Base-by-base conservation (phyloP, 805 yeast species). In the Yarrowia bubula region DNA sequence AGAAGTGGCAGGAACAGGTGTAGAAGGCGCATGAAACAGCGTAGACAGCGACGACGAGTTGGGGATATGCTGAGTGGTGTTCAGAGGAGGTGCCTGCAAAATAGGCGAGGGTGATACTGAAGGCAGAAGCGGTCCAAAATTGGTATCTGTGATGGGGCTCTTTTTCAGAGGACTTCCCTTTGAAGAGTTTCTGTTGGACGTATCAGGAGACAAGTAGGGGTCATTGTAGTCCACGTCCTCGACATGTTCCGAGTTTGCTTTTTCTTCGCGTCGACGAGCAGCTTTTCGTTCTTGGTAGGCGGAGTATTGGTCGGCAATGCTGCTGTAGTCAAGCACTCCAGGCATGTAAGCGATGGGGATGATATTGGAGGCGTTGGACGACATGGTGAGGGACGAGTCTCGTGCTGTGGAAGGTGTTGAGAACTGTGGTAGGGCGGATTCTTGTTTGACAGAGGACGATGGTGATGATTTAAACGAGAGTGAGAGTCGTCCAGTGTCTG, bases 271-370 rank as follows among this genome's bases (percentile, higher is more conserved):
- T 7, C 13, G 17, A 11, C 42, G 11, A 13, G 57, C 57, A 1
- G 57, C 57, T 13, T 50, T 50, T 17, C 57, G 6, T 18, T 50
- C 57, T 13, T 50, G 57, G 32, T 50, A 50, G 3, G 57, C 57
- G 0, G 32, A 33, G 28, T 50, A 50, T 18, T 50, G 57, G 57
- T 50, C 57, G 3, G 42, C 57, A 8, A 50, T 50, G 2, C 42
- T 14, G 18, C 57, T 35, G 14, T 17, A 50, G 17, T 50, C 57
- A 13, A 50, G 13, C 48, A 92, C 97, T 42, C 98, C 98, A 0
- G 98, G 98, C 67, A 92, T 90, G 73, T 92, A 92, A 1, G 96
- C 96, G 66, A 93, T 88, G 15, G 97, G 97, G 67, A 92, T 82
- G 69, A 92, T 86, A 74, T 92, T 92, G 13, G 96, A 89, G 3